These are phyloP conservation scores for Yarrowia keelungensis DNA, from an alignment of 805 yeast genomes.

Conservation along the genomic window DNA sequence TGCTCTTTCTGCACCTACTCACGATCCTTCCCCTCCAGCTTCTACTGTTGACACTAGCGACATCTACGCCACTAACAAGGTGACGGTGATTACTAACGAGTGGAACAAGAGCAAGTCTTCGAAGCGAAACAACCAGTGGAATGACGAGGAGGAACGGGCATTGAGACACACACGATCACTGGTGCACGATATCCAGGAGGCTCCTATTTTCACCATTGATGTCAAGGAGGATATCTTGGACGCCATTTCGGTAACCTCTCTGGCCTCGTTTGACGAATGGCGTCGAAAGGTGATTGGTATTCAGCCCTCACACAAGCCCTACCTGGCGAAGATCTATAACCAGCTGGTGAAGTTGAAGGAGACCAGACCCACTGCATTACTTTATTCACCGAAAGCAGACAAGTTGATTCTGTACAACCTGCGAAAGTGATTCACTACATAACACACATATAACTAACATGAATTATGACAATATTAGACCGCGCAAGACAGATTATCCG, in stretches of 20 bases:
- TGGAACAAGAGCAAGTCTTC: slow-evolving; percentile 76
- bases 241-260: slow-evolving; percentile 59
- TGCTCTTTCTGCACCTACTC: neutral
- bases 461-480: slow-evolving; percentile 4
- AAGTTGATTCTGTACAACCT: slow-evolving; percentile 68
- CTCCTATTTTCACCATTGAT: slow-evolving; percentile 83
- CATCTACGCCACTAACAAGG: slow-evolving; percentile 38
- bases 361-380: slow-evolving; percentile 73
- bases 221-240: slow-evolving; percentile 82
- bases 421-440: slow-evolving; percentile 4
- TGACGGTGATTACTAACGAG: slow-evolving; percentile 68
- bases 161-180: slow-evolving; percentile 63
- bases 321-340: slow-evolving; percentile 67
- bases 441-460: slow-evolving; percentile 20
- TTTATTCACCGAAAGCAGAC: slow-evolving; percentile 80
- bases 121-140: slow-evolving; percentile 75
- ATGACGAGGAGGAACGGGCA: slow-evolving; percentile 73
- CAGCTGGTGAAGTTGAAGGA: slow-evolving; percentile 33
- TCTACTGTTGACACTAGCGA: slow-evolving; percentile 7
- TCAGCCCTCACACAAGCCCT: slow-evolving; percentile 83
- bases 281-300: slow-evolving; percentile 81
- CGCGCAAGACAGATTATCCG: no score
- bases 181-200: slow-evolving; percentile 61
- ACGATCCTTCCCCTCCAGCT: slow-evolving; percentile 17
- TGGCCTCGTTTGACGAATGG: slow-evolving; percentile 56